These are phyloP conservation scores for Phytophthora idaei DNA, from an alignment of 352 stramenopile genomes.

Conservation along the genomic window DNA sequence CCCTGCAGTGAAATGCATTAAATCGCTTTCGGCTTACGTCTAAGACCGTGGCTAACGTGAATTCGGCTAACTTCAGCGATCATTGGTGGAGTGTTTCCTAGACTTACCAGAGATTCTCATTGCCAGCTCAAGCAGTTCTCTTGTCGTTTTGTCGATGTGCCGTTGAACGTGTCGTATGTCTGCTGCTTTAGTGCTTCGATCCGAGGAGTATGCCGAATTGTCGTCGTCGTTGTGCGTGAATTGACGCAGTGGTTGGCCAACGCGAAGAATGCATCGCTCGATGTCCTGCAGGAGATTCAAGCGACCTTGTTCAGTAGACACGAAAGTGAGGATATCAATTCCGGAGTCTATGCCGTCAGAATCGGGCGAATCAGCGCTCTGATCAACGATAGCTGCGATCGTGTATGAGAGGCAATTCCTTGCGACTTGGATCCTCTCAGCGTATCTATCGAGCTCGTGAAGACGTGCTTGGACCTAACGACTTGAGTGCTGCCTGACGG, in stretches of 20 bases:
- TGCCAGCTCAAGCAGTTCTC: constrained; percentile 6
- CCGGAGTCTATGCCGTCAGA: background rate
- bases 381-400: constrained; percentile 3
- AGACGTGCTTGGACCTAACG: background rate
- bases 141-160: constrained; percentile 3
- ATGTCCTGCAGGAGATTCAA: constrained; percentile 12
- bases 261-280: constrained; percentile 12
- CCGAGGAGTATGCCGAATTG: background rate
- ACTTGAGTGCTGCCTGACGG: constrained; percentile 1
- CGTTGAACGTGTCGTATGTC: constrained; percentile 10
- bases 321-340: constrained; percentile 9
- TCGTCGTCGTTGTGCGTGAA: background rate
- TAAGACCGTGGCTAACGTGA: no score
- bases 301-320: constrained; percentile 6
- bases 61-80: background rate
- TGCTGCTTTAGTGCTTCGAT: background rate
- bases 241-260: constrained; percentile 9
- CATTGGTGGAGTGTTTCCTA: background rate
- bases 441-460: constrained; percentile 5
- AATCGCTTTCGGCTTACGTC: no score
- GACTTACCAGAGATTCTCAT: constrained; percentile 1
- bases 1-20: no score
- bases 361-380: background rate
- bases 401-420: constrained; percentile 7
- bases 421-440: constrained; percentile 12